Base-by-base conservation (phyloP, 1,284 basidiomycete species). In the Cutaneotrichosporon spelunceum region DNA sequence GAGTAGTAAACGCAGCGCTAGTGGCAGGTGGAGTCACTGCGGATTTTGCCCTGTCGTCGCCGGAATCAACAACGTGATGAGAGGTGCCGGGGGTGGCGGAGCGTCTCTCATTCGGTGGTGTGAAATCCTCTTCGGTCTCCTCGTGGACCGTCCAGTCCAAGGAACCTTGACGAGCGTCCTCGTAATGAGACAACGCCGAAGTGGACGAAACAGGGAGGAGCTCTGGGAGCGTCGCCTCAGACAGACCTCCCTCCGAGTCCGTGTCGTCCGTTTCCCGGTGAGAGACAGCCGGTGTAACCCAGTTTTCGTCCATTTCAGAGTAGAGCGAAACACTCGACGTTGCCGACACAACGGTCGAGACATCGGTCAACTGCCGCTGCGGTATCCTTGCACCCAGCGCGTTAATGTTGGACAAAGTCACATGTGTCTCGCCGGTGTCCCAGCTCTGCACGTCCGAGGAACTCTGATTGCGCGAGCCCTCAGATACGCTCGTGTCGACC, bases 161-260 rank as follows among this genome's bases (percentile, higher is more conserved):
- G 3, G 44, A 21, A 14, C 47, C 57, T 6, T 63, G 61, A 29
- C 36, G 26, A 10, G 64, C 64, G 23, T 59, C 57, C 23, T 57
- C 34, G 57, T 66, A 66, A 50, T 65, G 56, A 10, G 65, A 60
- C 9, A 59, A 34, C 3, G 42, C 47, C 4, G 65, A 71, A 5
- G 57, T 56, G 19, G 58, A 48, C 5, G 67, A 59, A 0, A 59
- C 29, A 0, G 62, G 56, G 29, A 62, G 57, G 21, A 62, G 30
- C 23, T 62, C 62, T 0, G 66, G 63, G 21, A 63, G 53, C 4
- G 67, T 64, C n/a, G 62, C 57, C 6, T 66, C 63, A 21, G 65
- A 58, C 8, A 61, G 47, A 10, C 52, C 33, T 9, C 52, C 34
- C 9, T 60, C 62, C 23, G 57, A 53, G 27, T 61, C 57, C 13